phyloP scores from a whole-genome alignment of 2,329 filamentous ascomycete species.

The Fusarium sp. region DNA sequence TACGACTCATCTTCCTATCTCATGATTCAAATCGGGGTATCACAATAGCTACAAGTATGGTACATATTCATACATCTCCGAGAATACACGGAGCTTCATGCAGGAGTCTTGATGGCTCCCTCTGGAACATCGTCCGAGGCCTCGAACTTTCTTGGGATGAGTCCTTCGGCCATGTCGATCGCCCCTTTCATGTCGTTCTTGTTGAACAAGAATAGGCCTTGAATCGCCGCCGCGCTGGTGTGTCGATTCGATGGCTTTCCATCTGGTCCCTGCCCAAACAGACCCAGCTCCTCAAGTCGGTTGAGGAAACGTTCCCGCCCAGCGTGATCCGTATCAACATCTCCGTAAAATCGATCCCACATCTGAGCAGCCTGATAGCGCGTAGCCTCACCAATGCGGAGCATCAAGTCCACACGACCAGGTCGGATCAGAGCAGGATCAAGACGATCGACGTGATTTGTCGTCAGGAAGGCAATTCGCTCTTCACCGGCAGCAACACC shows the following conservation, averaged over 20 bases:
- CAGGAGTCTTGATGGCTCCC: slow-evolving; percentile 56
- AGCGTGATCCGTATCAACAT: slow-evolving; percentile 74
- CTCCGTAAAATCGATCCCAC: slow-evolving; percentile 96
- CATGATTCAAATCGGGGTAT: slow-evolving; percentile 31
- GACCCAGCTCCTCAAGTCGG: slow-evolving; percentile 75
- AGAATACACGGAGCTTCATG: slow-evolving; percentile 40
- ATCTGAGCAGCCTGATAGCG: slow-evolving; percentile 85
- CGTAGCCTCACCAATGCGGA: slow-evolving; percentile 89
- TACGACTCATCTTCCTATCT: slow-evolving; percentile 9
- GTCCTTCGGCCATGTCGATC: slow-evolving; percentile 79
- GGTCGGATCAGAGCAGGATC: slow-evolving; percentile 91
- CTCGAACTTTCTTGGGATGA: slow-evolving; percentile 70
- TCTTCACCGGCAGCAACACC: slow-evolving; percentile 96
- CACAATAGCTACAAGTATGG: slow-evolving; percentile 26
- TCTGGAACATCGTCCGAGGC: slow-evolving; percentile 54
- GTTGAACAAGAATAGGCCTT: slow-evolving; percentile 95
- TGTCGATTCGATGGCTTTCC: slow-evolving; percentile 60
- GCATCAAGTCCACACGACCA: slow-evolving; percentile 92
- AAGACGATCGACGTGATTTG: slow-evolving; percentile 91
- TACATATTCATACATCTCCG: slow-evolving; percentile 23
- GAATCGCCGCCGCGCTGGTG: slow-evolving; percentile 90
- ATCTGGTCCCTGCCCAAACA: slow-evolving; percentile 71
- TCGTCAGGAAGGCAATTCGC: slow-evolving; percentile 92
- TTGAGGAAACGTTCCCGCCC: slow-evolving; percentile 77
- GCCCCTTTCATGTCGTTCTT: slow-evolving; percentile 92